Base-by-base conservation (phyloP, 495 filamentous ascomycete species). In the Talaromyces stipitatus region DNA sequence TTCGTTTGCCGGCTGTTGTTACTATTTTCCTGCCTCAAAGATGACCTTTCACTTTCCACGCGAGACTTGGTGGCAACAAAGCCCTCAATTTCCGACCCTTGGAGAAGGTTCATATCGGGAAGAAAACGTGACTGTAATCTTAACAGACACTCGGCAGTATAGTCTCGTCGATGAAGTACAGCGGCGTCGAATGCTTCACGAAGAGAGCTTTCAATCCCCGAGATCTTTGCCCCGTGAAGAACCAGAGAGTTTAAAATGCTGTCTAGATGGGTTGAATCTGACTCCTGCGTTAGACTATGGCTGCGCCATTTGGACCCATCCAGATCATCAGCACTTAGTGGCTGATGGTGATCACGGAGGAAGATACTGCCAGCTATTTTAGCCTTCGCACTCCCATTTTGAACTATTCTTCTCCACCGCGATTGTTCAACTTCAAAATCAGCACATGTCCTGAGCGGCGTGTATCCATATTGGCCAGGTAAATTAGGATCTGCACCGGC, bases 401-500 rank as follows among this genome's bases (percentile, higher is more conserved):
- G 41, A 12, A 46, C 18, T 8, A 46, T 4, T 46, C 10, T 23
- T 9, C 50, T 26, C 50, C 41, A 50, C 26, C 26, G 41, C 20
- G 23, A n/a, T 48, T 57, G 47, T 50, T 50, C 47, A 16, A 16
- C 47, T 27, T 50, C 47, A 16, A 50, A 50, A 27, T 50, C 47
- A 29, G 47, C 47, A 50, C 47, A 50, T 27, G 12, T 11, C 24
- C 27, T 36, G 51, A 54, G 51, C 14, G 58, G 58, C 11, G 60
- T 26, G 33, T 28, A 26, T 11, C 36, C 28, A 26, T 48, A 3
- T n/a, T 50, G 57, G 54, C 41, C 60, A 14, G 23, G 46, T 41
- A 59, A 12, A 45, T 53, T 54, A 26, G 54, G 48, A 36, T 50
- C 58, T 32, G 58, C 61, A n/a, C 55, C 63, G 18, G 61, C 58